Percentiles rank a stretch among this genome's conserved stretches.
phyloP scores from a whole-genome alignment of 495 filamentous ascomycete species.

The Podospora pseudopauciseta region DNA sequence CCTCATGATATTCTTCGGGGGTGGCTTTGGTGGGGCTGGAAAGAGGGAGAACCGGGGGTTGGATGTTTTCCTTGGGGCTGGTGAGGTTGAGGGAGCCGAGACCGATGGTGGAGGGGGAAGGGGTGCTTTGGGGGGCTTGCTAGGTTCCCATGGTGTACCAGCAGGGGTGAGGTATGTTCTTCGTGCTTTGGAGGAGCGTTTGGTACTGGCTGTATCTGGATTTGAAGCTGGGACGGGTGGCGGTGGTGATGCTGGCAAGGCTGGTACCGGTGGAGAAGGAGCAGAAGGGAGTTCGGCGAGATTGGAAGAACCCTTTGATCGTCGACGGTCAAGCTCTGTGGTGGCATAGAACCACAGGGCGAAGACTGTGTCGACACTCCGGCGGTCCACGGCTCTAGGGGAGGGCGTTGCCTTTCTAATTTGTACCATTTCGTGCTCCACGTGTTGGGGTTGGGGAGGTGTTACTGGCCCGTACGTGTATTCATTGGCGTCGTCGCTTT shows the following conservation, averaged over 20 bases:
- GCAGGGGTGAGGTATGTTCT: conserved; percentile 20
- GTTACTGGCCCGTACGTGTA: background rate
- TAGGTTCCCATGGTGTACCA: conserved; percentile 14
- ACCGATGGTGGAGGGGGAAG: background rate
- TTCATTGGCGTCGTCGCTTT: background rate
- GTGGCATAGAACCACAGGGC: conserved; percentile 17
- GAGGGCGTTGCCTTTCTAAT: conserved; percentile 2
- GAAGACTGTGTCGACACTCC: conserved; percentile 18
- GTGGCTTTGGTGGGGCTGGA: conserved; percentile 3
- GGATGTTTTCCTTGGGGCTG: background rate
- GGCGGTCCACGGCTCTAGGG: conserved; percentile 6
- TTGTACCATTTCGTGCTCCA: background rate
- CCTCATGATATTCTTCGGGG: background rate
- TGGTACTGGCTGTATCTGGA: background rate
- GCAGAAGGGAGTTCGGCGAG: conserved; percentile 17
- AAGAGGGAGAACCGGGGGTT: conserved; percentile 3
- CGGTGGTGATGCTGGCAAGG: background rate
- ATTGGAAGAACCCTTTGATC: background rate
- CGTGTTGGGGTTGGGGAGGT: background rate
- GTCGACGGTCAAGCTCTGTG: background rate
- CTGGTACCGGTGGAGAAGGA: background rate
- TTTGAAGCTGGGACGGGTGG: conserved; percentile 1
- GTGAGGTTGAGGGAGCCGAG: background rate
- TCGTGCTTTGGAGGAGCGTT: background rate
- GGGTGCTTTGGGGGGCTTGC: background rate